Evolutionary conservation across 805 yeast genomes (phyloP), one percentile per base, ranked within the genome.

Genomic region (Candida ficus): DNA sequence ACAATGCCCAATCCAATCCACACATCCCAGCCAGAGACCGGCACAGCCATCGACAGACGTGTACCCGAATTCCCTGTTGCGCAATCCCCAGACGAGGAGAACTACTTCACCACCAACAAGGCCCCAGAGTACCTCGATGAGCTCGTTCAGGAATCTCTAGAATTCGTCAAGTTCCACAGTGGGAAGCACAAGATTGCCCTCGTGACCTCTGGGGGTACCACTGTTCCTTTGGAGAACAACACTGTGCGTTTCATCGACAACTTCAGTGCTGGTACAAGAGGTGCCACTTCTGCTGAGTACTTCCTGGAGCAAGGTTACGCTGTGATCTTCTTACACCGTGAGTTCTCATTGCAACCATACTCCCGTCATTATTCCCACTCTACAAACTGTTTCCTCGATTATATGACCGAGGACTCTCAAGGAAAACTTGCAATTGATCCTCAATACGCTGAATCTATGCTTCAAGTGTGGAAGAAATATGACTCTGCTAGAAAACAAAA

Each of bases 241-340:
- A 93, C 99, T 0, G 99, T 93, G 7, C 67, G 99, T 39, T 93
- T 93, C 62, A 89, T 93, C 54, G 99, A 93, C 63, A 93, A 93
- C 57, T 93, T 93, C 61, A 81, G 93, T 48, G 98, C 98, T 19
- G 99, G 99, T 19, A 93, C 97, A 0, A 76, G 99, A 62, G 99
- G 99, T 41, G 95, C 99, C 4, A 80, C 96, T 0, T 82, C 95
- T 29, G 96, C 98, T 4, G 99, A 93, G 61, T 83, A 86, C 57
- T 87, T 91, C 51, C 66, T 93, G 39, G 86, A 83, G 41, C 67
- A 76, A 42, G 96, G 89, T 2, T 93, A 93, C 56, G 91, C 96
- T 12, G 99, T 93, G 28, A 83, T 93, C 25, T 93, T 93, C 56
- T 63, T 93, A 30, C 95, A 93, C 61, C 71, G 99, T 33, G 96